phyloP scores from a whole-genome alignment of 768 basidiomycete species.

The Suillus fuscotomentosus region DNA sequence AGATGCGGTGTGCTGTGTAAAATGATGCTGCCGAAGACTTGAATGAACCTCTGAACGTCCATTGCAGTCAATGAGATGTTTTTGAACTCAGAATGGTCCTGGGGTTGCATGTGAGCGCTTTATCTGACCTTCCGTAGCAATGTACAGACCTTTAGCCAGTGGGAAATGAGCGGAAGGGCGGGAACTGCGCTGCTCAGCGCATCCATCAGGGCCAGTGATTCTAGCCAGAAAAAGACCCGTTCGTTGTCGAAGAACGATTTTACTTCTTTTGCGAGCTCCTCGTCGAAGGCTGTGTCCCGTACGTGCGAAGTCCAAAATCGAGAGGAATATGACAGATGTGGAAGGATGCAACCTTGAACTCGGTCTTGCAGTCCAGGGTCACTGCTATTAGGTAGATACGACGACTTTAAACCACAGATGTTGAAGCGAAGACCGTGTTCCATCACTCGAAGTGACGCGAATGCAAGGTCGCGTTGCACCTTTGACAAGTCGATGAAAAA shows the following conservation, averaged over 20 bases:
- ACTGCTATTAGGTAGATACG: conserved; percentile 27
- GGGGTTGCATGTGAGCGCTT: background rate
- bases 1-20: conserved; percentile 20
- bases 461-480: conserved; percentile 18
- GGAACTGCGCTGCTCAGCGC: background rate
- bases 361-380: conserved; percentile 7
- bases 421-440: conserved; percentile 31
- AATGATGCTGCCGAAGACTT: conserved; percentile 12
- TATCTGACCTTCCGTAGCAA: too few species aligned
- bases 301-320: conserved; percentile 13
- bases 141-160: background rate
- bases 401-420: conserved; percentile 31
- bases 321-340: conserved; percentile 9
- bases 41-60: conserved; percentile 15
- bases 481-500: conserved; percentile 13
- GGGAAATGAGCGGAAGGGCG: background rate
- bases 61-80: background rate
- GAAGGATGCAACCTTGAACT: background rate
- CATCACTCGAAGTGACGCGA: conserved; percentile 27
- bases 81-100: conserved; percentile 1
- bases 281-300: background rate
- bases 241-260: conserved; percentile 4
- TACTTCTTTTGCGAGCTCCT: background rate
- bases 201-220: background rate
- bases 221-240: conserved; percentile 9